These are phyloP conservation scores for Cercophora samala DNA, from an alignment of 495 filamentous ascomycete species.

Conservation along the genomic window DNA sequence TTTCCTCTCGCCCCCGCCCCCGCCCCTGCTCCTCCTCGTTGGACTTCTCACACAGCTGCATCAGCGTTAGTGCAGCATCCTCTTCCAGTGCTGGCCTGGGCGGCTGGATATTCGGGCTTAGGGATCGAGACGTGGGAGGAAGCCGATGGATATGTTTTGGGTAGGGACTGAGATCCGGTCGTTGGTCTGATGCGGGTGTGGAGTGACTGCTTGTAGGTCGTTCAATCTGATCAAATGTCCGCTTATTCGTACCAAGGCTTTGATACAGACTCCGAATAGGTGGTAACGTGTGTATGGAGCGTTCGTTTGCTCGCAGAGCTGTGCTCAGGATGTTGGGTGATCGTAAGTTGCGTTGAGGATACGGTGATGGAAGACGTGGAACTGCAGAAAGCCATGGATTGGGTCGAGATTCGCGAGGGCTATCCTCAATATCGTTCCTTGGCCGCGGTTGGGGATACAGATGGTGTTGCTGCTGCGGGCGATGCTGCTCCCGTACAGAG, in stretches of 20 bases:
- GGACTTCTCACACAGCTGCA: background rate
- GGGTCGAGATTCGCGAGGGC: background rate
- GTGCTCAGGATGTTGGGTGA: background rate
- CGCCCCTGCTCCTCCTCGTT: background rate
- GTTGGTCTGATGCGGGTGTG: background rate
- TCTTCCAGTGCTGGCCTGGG: background rate
- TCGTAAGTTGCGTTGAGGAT: background rate
- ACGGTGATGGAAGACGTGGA: background rate
- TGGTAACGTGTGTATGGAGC: background rate
- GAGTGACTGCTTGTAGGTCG: background rate
- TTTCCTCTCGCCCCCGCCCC: background rate
- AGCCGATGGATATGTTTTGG: background rate
- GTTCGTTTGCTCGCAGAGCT: background rate
- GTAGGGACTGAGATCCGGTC: background rate
- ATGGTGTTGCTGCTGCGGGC: background rate
- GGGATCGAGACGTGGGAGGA: background rate
- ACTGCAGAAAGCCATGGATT: constrained; percentile 3
- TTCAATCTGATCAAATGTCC: background rate
- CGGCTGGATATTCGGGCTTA: background rate
- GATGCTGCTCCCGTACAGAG: background rate
- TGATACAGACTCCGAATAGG: background rate
- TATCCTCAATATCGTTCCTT: background rate
- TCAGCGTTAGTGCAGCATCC: background rate
- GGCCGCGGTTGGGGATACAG: background rate
- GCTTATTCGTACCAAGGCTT: background rate